Evolutionary conservation across 495 filamentous ascomycete genomes (phyloP), one percentile per base, ranked within the genome.

Genomic region (Corynascus novoguineensis): DNA sequence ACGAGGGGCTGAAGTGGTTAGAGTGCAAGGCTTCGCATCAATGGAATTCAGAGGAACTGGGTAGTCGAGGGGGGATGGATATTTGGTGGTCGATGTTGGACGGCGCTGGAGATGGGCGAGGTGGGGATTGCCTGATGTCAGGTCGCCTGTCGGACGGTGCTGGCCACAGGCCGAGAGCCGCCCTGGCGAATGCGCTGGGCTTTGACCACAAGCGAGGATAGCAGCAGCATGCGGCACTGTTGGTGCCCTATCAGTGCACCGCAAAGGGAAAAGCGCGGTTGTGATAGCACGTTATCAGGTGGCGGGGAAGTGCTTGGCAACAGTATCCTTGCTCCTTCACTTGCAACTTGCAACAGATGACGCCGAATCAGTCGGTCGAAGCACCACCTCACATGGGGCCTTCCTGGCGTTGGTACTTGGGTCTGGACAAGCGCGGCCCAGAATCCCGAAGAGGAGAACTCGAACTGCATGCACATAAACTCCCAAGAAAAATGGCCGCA

Each of bases 251-350:
- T 42, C 50, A 53, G 37, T 17, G 11, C 0, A 0, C 37, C 37
- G 27, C 12, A 10, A 29, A 8, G 1, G 37, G 50, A 1, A 31
- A 31, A 24, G 37, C 24, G 50, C 10, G 17, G 37, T 9, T 2
- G 22, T 6, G 50, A 42, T 53, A 14, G 50, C 9, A 27, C 35
- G 25, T 35, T 59, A 59, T 49, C 57, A 49, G 44, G 34, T 50
- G 50, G 50, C 50, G 50, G 50, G 57, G 34, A 31, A 37, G 29
- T 10, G 29, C 49, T 50, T 27, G 40, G 47, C 37, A 41, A 22
- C 29, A 17, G 25, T n/a, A 40, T 28, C n/a, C 14, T 14, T 14
- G 25, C 32, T 38, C 3, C 32, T 19, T 15, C 29, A n/a, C n/a
- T 31, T 14, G 17, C 32, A 37, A n/a, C n/a, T n/a, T n/a, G 35